phyloP scores from a whole-genome alignment of 495 filamentous ascomycete genomes.

The Trichocladium uniseriatum region DNA sequence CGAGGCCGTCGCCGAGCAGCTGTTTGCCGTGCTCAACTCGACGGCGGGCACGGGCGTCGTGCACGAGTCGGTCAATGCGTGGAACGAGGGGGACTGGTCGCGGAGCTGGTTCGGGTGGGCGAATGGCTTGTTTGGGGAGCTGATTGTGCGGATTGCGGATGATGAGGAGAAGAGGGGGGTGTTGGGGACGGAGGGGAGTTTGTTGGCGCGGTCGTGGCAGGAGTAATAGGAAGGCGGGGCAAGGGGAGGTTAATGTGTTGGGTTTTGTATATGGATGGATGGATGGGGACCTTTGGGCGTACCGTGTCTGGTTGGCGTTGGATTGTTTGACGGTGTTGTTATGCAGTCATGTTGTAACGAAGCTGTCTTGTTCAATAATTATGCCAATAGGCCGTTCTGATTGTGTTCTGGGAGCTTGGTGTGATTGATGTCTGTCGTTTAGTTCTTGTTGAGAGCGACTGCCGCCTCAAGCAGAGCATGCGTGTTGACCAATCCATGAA shows the following conservation, averaged over 20 bases:
- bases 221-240: constrained; percentile 1
- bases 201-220: constrained; percentile 26
- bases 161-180: constrained; percentile 22
- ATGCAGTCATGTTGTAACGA: no score
- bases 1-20: constrained; percentile 19
- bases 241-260: not conserved
- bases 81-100: constrained; percentile 44
- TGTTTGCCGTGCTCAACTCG: constrained; percentile 38
- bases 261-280: not conserved
- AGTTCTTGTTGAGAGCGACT: no score
- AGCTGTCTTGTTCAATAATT: no score
- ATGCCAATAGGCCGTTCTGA: no score
- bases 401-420: no score
- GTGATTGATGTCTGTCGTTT: no score
- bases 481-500: no score
- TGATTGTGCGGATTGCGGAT: constrained; percentile 39
- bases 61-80: constrained; percentile 52
- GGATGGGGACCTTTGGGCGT: no score
- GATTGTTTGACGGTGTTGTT: not conserved
- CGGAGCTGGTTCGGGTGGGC: constrained; percentile 63
- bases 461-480: no score
- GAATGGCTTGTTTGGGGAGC: constrained; percentile 58
- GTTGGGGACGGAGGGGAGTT: constrained; percentile 8
- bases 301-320: no score
- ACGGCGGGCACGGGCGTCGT: constrained; percentile 49